Evolutionary conservation across 192 early-diverging fungal species (phyloP).

Genomic region (Lunasporangiospora selenospora): DNA sequence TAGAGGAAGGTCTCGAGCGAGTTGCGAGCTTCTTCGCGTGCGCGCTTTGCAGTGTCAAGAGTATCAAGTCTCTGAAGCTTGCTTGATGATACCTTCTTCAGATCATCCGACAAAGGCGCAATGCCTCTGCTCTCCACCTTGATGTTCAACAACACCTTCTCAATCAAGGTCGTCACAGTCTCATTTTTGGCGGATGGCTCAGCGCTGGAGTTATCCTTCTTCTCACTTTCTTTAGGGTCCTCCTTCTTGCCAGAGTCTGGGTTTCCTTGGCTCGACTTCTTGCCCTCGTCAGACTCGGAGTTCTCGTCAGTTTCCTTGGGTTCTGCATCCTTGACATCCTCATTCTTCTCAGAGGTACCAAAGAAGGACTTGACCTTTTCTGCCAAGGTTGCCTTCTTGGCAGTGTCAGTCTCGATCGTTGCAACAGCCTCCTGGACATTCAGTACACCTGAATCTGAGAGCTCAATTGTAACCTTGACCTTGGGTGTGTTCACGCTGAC

Average conservation of each 20-base stretch:
- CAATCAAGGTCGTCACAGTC: constrained; percentile 45
- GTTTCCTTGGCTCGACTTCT: constrained; percentile 19
- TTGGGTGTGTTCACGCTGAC: constrained; percentile 69
- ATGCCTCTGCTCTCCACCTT: constrained; percentile 62
- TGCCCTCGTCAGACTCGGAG: constrained; percentile 18
- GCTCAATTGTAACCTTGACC: constrained; percentile 82
- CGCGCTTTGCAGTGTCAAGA: constrained; percentile 77
- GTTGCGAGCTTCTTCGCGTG: constrained; percentile 86
- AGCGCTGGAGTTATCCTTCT: constrained; percentile 25
- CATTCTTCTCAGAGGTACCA: constrained; percentile 56
- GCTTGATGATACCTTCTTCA: constrained; percentile 43
- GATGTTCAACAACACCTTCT: constrained; percentile 68
- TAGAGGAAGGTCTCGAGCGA: constrained; percentile 92
- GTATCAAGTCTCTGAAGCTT: constrained; percentile 45
- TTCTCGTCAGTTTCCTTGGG: constrained; percentile 34
- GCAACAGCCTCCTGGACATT: constrained; percentile 69
- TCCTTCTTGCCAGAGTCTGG: constrained; percentile 5
- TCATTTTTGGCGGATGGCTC: constrained; percentile 35
- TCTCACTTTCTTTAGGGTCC: constrained; percentile 22
- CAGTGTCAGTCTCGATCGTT: constrained; percentile 47
- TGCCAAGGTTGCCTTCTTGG: constrained; percentile 33
- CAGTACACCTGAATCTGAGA: constrained; percentile 81
- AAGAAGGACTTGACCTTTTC: constrained; percentile 74
- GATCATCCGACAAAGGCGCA: constrained; percentile 52
- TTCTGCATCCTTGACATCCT: constrained; percentile 52